A percentile compares a stretch with the other conserved stretches of the same genome.
These are phyloP conservation scores for Talaromyces sp. DNA, from an alignment of 2,329 filamentous ascomycete genomes.

Conservation along the genomic window DNA sequence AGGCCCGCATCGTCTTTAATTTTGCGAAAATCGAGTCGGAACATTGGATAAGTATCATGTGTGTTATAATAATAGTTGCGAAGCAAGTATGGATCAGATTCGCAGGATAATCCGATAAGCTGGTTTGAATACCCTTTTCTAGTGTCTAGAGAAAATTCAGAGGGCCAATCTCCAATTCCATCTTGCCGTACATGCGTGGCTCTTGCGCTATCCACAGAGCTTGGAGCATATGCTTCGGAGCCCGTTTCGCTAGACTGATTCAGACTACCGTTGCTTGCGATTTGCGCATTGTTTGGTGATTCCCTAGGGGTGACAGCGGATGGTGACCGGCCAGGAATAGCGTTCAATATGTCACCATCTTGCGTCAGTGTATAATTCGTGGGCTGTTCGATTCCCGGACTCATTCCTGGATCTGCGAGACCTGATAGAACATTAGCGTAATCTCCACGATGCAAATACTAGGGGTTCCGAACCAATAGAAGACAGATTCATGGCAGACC, in stretches of 20 bases:
- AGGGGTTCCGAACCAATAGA: background rate
- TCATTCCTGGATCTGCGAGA: background rate
- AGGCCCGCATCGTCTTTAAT: slow-evolving; percentile 2
- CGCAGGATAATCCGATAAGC: background rate
- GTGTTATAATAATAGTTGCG: slow-evolving; percentile 8
- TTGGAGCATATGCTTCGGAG: background rate
- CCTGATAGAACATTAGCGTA: background rate
- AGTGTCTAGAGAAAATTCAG: slow-evolving; percentile 1
- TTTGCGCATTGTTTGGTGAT: background rate
- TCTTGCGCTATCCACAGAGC: background rate
- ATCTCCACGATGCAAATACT: background rate
- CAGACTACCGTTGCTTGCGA: background rate
- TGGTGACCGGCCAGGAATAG: background rate
- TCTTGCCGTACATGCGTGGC: background rate
- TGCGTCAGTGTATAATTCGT: background rate
- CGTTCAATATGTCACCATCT: background rate
- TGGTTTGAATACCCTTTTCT: slow-evolving; percentile 2
- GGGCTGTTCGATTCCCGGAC: background rate
- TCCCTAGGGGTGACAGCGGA: background rate
- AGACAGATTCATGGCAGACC: background rate
- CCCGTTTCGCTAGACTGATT: background rate
- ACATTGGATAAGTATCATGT: slow-evolving; percentile 3
- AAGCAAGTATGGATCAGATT: slow-evolving; percentile 10
- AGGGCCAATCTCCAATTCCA: background rate
- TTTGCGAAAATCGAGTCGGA: slow-evolving; percentile 7